Evolutionary conservation across 2,329 filamentous ascomycete genomes (phyloP).

Genomic region (Calonectria pseudoreteaudii): DNA sequence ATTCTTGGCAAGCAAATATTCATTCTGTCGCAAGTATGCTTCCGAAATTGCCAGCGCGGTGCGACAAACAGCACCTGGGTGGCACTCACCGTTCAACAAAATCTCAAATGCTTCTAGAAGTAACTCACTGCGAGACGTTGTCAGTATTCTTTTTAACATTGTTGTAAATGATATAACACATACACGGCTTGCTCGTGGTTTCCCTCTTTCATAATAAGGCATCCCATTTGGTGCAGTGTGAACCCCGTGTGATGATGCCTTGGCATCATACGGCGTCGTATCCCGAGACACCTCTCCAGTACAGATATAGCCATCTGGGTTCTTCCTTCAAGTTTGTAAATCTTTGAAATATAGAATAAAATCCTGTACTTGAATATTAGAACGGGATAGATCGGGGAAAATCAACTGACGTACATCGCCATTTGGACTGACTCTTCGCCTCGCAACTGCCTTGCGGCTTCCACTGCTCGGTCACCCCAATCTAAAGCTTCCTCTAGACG

Average conservation of each 20-base stretch:
- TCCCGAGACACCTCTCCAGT: background rate
- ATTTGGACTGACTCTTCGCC: background rate
- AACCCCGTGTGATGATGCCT: background rate
- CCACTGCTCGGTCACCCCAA: background rate
- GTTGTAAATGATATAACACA: background rate
- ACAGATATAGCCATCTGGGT: background rate
- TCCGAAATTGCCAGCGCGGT: background rate
- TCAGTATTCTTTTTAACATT: background rate
- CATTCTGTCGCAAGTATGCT: background rate
- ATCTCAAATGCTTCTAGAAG: background rate
- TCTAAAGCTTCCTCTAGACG: background rate
- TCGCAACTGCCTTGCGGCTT: background rate
- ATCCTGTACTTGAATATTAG: background rate
- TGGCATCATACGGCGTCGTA: background rate
- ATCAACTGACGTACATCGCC: background rate
- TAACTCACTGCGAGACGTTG: background rate
- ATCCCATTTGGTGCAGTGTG: background rate
- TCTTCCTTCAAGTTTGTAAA: background rate
- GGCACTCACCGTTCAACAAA: background rate
- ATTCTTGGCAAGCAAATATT: background rate
- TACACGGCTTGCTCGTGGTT: background rate
- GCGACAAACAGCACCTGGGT: background rate
- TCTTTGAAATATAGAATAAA: conserved; percentile 6
- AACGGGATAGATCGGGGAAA: background rate
- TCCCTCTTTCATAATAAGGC: background rate